Conservation (phyloP, 768 basidiomycete genomes). For the Suillus decipiens region DNA sequence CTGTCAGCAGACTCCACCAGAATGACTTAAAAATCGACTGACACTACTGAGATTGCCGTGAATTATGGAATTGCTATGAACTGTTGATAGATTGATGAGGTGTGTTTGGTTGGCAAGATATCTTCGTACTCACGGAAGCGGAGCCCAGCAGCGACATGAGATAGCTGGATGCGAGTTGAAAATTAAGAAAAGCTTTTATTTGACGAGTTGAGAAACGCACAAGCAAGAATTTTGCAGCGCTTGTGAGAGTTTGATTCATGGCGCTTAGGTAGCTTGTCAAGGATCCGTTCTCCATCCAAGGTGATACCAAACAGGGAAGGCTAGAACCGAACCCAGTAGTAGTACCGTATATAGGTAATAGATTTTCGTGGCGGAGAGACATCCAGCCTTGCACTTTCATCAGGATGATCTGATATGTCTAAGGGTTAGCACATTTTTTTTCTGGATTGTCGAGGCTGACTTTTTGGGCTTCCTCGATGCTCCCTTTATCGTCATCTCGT, state of each 20-base stretch:
- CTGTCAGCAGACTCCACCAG: background rate
- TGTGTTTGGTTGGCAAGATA: background rate
- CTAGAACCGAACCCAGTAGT: constrained; percentile 24
- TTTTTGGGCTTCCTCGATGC: background rate
- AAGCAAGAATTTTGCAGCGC: constrained; percentile 17
- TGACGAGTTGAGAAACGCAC: constrained; percentile 15
- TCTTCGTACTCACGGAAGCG: constrained; percentile 10
- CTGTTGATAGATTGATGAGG: background rate
- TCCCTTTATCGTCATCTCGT: background rate
- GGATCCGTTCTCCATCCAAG: constrained; percentile 22
- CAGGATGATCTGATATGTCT: background rate
- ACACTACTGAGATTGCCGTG: constrained; percentile 17
- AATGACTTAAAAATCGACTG: background rate
- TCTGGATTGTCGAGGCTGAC: background rate
- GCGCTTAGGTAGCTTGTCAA: constrained; percentile 18
- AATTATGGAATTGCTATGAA: constrained; percentile 1
- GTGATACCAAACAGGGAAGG: constrained; percentile 25
- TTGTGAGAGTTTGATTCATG: constrained; percentile 8
- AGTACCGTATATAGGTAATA: constrained; percentile 22
- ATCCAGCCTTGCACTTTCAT: constrained; percentile 24
- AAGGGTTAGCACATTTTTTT: background rate
- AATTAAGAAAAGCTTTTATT: background rate
- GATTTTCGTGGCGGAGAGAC: constrained; percentile 21
- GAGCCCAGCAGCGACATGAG: constrained; percentile 6
- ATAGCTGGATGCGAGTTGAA: constrained; percentile 1